Evolutionary conservation across 1,139 yeast genomes (phyloP).

Genomic region (Groenewaldozyma sp.): DNA sequence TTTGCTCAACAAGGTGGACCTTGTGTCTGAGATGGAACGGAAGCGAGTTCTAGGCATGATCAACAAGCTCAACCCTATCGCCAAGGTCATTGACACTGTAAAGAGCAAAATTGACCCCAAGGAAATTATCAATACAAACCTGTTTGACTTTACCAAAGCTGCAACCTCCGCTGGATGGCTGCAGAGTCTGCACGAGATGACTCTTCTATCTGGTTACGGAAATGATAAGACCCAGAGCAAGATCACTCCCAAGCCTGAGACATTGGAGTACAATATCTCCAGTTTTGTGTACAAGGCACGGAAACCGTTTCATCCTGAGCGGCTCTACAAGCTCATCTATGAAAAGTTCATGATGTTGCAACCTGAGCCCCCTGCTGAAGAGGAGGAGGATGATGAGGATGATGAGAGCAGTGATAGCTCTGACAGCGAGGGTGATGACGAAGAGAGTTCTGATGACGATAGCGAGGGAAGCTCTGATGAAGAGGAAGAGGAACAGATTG

Average conservation of each 20-base stretch:
- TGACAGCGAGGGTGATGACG: slow-evolving; percentile 10
- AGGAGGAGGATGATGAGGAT: slow-evolving; percentile 14
- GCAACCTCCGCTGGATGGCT: slow-evolving; percentile 41
- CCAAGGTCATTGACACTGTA: slow-evolving; percentile 31
- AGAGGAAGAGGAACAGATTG: slow-evolving; percentile 11
- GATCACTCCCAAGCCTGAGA: slow-evolving; percentile 30
- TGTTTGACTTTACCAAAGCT: slow-evolving; percentile 36
- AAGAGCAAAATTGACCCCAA: slow-evolving; percentile 33
- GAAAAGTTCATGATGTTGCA: slow-evolving; percentile 31
- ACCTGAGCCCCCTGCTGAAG: slow-evolving; percentile 25
- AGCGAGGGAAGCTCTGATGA: slow-evolving; percentile 11
- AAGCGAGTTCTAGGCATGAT: slow-evolving; percentile 29
- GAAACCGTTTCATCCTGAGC: slow-evolving; percentile 38
- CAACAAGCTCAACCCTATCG: slow-evolving; percentile 35
- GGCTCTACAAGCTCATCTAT: slow-evolving; percentile 31
- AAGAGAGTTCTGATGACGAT: slow-evolving; percentile 11
- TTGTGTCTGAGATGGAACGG: slow-evolving; percentile 24
- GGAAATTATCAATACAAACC: slow-evolving; percentile 31
- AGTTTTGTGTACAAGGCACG: slow-evolving; percentile 36
- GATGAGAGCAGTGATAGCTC: slow-evolving; percentile 17
- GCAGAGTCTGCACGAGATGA: slow-evolving; percentile 37
- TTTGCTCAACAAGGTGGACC: slow-evolving; percentile 33
- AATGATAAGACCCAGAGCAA: slow-evolving; percentile 10
- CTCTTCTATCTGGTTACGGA: slow-evolving; percentile 29
- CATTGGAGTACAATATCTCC: slow-evolving; percentile 38